A percentile compares a stretch with the other conserved stretches of the same genome.
Conservation (phyloP, 176 grass and related monocot genomes). For the Eragrostis nindensis region DNA sequence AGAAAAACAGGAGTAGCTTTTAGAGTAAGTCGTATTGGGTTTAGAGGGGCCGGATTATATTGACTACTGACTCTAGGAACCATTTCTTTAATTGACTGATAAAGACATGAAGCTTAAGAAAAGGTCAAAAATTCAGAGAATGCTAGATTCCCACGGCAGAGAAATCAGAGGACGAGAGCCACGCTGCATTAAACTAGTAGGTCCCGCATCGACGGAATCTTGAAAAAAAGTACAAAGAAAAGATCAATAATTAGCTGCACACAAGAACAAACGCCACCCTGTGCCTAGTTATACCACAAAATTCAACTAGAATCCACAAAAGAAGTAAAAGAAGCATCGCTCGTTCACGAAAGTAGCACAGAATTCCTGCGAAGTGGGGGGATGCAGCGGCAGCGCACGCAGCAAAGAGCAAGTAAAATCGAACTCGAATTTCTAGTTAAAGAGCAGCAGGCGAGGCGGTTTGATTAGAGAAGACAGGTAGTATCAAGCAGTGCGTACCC, state of each 20-base stretch:
- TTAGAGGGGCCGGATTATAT: constrained; percentile 20
- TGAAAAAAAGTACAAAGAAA: constrained; percentile 1
- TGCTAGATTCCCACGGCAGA: constrained; percentile 50
- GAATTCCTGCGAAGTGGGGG: not conserved
- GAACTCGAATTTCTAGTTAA: not conserved
- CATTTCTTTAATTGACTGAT: constrained; percentile 20
- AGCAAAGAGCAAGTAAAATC: not conserved
- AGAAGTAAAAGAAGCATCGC: not conserved
- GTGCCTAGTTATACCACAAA: not conserved
- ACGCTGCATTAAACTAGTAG: constrained; percentile 34
- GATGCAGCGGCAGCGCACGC: not conserved
- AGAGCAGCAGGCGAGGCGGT: not conserved
- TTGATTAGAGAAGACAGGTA: not conserved
- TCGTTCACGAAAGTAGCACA: not conserved
- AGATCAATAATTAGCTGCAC: not conserved
- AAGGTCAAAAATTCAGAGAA: constrained; percentile 2
- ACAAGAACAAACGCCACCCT: constrained; percentile 29
- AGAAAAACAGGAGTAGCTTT: not conserved
- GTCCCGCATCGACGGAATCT: constrained; percentile 34
- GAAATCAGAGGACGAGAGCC: constrained; percentile 34
- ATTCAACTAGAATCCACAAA: not conserved
- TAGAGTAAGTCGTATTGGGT: not conserved
- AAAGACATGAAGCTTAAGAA: constrained; percentile 32
- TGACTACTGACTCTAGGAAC: constrained; percentile 4
- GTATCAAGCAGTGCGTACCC: constrained; percentile 45